Evolutionary conservation across 192 early-diverging fungal genomes (phyloP).

Genomic region (Backusella westeae): DNA sequence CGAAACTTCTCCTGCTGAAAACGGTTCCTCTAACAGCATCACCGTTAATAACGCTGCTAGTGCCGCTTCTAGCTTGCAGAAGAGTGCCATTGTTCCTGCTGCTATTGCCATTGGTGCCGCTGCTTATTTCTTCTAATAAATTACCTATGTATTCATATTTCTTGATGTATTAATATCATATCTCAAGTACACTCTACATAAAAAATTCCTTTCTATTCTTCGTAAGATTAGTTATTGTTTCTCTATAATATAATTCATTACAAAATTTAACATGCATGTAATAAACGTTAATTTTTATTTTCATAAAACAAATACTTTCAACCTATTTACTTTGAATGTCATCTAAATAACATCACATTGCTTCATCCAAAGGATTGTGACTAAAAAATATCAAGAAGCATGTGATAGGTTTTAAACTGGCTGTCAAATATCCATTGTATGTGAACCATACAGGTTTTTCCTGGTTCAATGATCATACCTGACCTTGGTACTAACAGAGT

Average conservation of each 20-base stretch:
- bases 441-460: too few relatives aligned
- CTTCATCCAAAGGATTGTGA: too few relatives aligned
- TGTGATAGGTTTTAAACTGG: too few relatives aligned
- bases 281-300: neutral
- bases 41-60: neutral
- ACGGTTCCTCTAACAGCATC: neutral
- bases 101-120: neutral
- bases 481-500: too few relatives aligned
- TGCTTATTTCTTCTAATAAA: neutral
- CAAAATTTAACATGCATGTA: neutral
- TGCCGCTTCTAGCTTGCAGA: neutral
- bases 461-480: too few relatives aligned
- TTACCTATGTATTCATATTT: neutral
- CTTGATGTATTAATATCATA: neutral
- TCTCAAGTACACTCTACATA: slow-evolving; percentile 1
- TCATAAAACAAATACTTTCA: neutral
- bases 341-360: too few relatives aligned
- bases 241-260: neutral
- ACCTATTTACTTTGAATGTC: neutral
- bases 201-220: neutral
- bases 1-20: neutral
- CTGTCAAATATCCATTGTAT: too few relatives aligned
- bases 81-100: neutral
- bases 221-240: neutral
- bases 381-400: too few relatives aligned